A percentile compares a stretch with the other conserved stretches of the same genome.
Evolutionary conservation across 1,139 yeast species (phyloP).

Genomic region (Saccharomyces hybrid): DNA sequence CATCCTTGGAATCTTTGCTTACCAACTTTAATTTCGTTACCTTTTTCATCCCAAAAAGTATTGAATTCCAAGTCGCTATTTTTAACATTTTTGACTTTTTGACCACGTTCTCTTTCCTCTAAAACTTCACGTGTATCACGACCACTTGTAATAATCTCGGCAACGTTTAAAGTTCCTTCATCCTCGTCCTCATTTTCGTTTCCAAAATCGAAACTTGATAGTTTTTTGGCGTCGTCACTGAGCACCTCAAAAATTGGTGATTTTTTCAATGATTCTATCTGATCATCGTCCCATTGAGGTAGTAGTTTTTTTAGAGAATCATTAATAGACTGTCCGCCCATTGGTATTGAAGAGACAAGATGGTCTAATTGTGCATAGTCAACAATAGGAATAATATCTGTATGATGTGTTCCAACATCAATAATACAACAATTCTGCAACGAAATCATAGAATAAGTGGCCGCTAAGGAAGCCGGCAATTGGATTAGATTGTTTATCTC

Average conservation of each 20-base stretch:
- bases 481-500: conserved; percentile 69
- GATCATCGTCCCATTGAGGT: conserved; percentile 51
- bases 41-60: conserved; percentile 52
- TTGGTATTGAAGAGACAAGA: conserved; percentile 44
- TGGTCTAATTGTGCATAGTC: conserved; percentile 57
- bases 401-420: conserved; percentile 69
- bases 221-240: conserved; percentile 50
- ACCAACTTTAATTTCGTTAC: conserved; percentile 57
- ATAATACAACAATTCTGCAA: conserved; percentile 58
- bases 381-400: conserved; percentile 71
- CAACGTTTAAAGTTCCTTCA: conserved; percentile 80
- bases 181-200: conserved; percentile 42
- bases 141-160: conserved; percentile 77
- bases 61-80: conserved; percentile 62
- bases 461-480: conserved; percentile 60
- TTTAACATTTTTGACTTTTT: conserved; percentile 35
- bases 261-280: conserved; percentile 67
- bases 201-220: conserved; percentile 52
- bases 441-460: conserved; percentile 68
- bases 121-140: conserved; percentile 55
- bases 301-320: conserved; percentile 43
- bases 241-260: conserved; percentile 76
- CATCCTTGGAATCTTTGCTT: conserved; percentile 83
- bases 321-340: conserved; percentile 64
- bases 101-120: conserved; percentile 46